phyloP scores from a whole-genome alignment of 768 basidiomycete species.

The Myochromella boudieri region DNA sequence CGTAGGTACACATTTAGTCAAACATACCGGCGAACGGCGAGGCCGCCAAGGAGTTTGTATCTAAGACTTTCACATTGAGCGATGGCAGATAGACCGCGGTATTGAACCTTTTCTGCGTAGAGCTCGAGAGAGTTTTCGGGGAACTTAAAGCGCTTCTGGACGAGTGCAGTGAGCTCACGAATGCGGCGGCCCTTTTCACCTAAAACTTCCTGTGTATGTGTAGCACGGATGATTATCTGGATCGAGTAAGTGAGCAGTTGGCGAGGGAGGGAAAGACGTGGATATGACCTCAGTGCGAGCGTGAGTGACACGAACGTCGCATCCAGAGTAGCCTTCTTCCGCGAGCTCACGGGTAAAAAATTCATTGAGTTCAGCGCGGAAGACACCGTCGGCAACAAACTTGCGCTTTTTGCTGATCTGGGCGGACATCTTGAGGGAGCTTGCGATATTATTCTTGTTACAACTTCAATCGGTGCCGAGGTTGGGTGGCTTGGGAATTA shows the following conservation, averaged over 20 bases:
- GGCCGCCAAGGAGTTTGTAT: conserved; percentile 99
- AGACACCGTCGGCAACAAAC: conserved; percentile 98
- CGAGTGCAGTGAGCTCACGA: conserved; percentile 95
- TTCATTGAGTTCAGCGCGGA: conserved; percentile 98
- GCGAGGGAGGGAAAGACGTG: not conserved
- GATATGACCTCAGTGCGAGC: conserved; percentile 87
- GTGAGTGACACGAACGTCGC: conserved; percentile 99
- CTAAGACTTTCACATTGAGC: conserved; percentile 98
- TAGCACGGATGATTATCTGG: conserved; percentile 98
- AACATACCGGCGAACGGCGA: conserved; percentile 93
- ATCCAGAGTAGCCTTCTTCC: conserved; percentile 99
- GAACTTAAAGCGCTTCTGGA: conserved; percentile 99
- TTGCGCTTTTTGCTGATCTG: conserved; percentile 98
- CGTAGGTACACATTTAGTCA: no score
- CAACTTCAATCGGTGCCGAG: conserved; percentile 5
- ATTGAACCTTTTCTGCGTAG: conserved; percentile 98
- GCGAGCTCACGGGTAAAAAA: conserved; percentile 98
- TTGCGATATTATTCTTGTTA: conserved; percentile 3
- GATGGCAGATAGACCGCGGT: conserved; percentile 96
- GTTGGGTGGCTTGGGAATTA: conserved; percentile 27
- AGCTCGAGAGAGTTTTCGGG: conserved; percentile 98
- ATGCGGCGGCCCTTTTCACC: conserved; percentile 99
- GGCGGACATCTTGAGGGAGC: conserved; percentile 60
- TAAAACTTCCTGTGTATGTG: conserved; percentile 98
- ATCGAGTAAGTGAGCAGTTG: conserved; percentile 4